phyloP scores from a whole-genome alignment of 2,329 filamentous ascomycete genomes.

The Pseudogymnoascus sp. region DNA sequence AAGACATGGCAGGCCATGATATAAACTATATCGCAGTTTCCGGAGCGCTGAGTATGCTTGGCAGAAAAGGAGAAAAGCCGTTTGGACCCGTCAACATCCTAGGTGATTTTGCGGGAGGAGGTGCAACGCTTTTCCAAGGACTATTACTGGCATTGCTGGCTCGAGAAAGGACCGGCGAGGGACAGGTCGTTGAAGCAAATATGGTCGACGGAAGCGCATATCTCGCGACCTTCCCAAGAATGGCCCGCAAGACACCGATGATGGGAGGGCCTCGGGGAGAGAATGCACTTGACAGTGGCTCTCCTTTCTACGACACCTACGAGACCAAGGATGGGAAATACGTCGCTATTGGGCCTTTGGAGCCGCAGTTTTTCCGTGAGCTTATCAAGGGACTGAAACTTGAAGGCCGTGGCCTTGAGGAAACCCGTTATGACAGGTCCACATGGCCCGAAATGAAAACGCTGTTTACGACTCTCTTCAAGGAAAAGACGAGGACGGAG shows the following conservation, averaged over 20 bases:
- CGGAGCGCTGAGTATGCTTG: constrained; percentile 70
- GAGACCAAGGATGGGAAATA: constrained; percentile 70
- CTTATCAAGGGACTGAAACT: constrained; percentile 63
- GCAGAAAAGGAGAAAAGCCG: constrained; percentile 60
- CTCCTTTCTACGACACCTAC: constrained; percentile 86
- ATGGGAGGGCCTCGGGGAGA: constrained; percentile 60
- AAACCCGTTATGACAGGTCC: constrained; percentile 48
- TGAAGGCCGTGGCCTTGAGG: constrained; percentile 41
- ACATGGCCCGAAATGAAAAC: constrained; percentile 61
- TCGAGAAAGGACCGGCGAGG: constrained; percentile 54
- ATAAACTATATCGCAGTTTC: constrained; percentile 94
- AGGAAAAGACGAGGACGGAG: constrained; percentile 59
- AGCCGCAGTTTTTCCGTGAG: constrained; percentile 72
- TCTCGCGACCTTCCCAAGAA: constrained; percentile 68
- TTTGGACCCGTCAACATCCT: constrained; percentile 77
- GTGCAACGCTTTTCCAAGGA: constrained; percentile 72
- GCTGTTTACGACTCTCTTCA: constrained; percentile 58
- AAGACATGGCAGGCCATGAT: constrained; percentile 84
- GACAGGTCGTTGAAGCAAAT: constrained; percentile 89
- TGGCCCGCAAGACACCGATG: constrained; percentile 54
- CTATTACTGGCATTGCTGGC: constrained; percentile 72
- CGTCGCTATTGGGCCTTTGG: constrained; percentile 84
- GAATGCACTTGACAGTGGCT: constrained; percentile 76
- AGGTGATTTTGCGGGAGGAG: constrained; percentile 86
- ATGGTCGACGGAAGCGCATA: constrained; percentile 90